Evolutionary conservation across 2,329 filamentous ascomycete species (phyloP), one percentile per base, ranked within the genome.

Genomic region (Calonectria pseudoreteaudii): DNA sequence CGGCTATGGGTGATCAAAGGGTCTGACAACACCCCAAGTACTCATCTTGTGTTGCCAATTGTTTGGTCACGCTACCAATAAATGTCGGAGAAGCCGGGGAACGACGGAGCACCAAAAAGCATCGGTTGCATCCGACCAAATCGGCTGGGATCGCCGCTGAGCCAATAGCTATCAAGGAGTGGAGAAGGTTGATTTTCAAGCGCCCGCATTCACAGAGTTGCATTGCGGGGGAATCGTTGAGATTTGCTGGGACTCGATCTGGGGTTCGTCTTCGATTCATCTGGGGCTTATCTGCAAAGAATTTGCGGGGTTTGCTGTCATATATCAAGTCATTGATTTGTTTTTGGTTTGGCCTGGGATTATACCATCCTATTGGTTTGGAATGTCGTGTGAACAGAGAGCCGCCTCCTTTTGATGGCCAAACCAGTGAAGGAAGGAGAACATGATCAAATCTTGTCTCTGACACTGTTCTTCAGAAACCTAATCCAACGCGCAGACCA

Each of bases 1-100:
- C 71, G 71, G 71, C 60, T 73, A 66, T 3, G 66, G n/a, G 30
- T 14, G 34, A 44, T 18, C 31, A 52, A 13, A 8, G 34, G 5
- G 5, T 53, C 20, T 44, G 44, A 8, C 30, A 18, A 20, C 10
- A 23, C 30, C 18, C 31, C 44, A 4, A 23, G 4, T 47, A 26
- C 44, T 47, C 20, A 11, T 31, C 4, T 23, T 65, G 28, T 10
- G 10, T 9, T 31, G 20, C 13, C 18, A 23, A 30, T 47, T 23
- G 23, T n/a, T 18, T 31, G 26, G 13, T 18, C 11, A 11, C 28
- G 28, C 26, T 23, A 49, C 16, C 38, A 49, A 28, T 9, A 7
- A 10, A 13, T 18, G 23, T 14, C 56, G 56, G 56, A 41, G 56
- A 41, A 62, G 56, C 36, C 56, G 56, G 34, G 56, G 56, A 62